A percentile compares a stretch with the other conserved stretches of the same genome.
Evolutionary conservation across 1,139 yeast genomes (phyloP).

Genomic region (Suhomyces wounanorum): DNA sequence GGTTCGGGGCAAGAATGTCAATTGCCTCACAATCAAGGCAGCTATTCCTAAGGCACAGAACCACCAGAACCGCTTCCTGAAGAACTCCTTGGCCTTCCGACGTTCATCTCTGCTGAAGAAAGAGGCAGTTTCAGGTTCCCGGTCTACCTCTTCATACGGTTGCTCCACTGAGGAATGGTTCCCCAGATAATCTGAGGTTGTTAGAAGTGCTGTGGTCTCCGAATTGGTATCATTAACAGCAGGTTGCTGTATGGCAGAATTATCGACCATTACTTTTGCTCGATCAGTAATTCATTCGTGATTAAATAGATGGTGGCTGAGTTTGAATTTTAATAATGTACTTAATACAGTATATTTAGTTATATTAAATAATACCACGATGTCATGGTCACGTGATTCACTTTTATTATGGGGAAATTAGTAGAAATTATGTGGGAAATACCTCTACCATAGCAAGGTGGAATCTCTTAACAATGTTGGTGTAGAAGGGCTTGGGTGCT

Average conservation of each 20-base stretch:
- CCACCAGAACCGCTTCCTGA: conserved; percentile 45
- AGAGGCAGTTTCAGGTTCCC: background rate
- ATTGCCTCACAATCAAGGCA: conserved; percentile 57
- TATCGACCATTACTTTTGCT: background rate
- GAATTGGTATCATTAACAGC: background rate
- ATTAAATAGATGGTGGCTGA: background rate
- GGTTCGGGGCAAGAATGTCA: conserved; percentile 84
- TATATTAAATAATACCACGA: background rate
- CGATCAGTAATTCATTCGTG: conserved; percentile 2
- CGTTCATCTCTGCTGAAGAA: background rate
- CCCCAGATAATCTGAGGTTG: background rate
- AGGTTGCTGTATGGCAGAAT: background rate
- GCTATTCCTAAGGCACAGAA: conserved; percentile 56
- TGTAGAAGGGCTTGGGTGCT: background rate
- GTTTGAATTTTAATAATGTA: background rate
- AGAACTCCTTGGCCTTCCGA: conserved; percentile 4
- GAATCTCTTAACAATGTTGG: background rate
- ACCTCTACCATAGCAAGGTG: background rate
- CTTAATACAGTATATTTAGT: background rate
- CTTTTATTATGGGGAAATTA: background rate
- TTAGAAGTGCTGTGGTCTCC: conserved; percentile 4
- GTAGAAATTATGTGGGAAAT: background rate
- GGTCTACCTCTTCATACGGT: background rate
- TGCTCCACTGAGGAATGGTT: background rate
- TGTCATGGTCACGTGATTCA: background rate